Base-by-base conservation (phyloP, 2,329 filamentous ascomycete genomes). In the Didymella segeticola region DNA sequence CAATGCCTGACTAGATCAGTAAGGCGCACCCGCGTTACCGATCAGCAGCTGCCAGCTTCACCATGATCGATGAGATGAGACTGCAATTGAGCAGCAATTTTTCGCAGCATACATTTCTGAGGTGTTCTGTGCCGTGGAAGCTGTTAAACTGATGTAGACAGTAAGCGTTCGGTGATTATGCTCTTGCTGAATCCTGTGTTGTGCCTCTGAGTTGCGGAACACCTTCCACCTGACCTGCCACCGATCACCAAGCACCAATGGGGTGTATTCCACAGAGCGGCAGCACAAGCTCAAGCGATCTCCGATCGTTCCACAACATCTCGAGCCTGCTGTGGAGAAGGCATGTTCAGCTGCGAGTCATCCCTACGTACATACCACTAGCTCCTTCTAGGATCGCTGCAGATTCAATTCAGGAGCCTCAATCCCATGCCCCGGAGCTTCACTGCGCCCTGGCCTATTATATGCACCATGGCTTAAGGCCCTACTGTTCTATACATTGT, bases 21-120 rank as follows among this genome's bases (percentile, higher is more conserved):
- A 49, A 54, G 43, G 51, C 34, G 51, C 15, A 36, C 29, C 39
- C 41, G 23, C 23, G 19, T 19, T 49, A 54, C 43, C 41, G 27
- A 49, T 54, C 22, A 37, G 29, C 43, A 37, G 22, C 27, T 34
- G 38, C 39, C 2, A 29, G 26, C 33, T 48, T 45, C 43, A 43
- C 19, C 19, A 43, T 47, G 37, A 47, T 47, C 36, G 31, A 31
- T 8, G 17, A n/a, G 25, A 26, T 30, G 12, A 12, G 14, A 22
- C 14, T 14, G 10, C 25, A 43, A 26, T 22, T 20, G 20, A 41
- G 27, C n/a, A 31, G 11, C 30, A 43, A 20, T 26, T 38, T 22
- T 4, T 31, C 5, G 20, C 31, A 36, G 42, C 17, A 6, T 36
- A 26, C 15, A 6, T 2, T 23, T 20, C 11, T 23, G 9, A n/a